A percentile compares a stretch with the other conserved stretches of the same genome.
phyloP scores from a whole-genome alignment of 305 asterid species.

The Plantago coronopus region DNA sequence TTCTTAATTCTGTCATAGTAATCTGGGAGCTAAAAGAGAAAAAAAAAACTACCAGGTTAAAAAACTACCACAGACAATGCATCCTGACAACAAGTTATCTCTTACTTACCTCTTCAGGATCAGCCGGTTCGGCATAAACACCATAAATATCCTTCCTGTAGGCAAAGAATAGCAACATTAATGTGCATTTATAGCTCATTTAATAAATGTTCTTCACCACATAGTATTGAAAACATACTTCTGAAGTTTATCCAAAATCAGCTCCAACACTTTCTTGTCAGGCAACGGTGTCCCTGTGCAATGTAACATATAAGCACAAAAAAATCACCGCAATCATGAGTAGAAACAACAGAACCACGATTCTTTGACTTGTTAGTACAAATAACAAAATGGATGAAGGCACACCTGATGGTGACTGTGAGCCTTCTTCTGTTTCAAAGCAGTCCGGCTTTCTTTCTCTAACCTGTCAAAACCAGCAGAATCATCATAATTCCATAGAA shows the following conservation, averaged over 20 bases:
- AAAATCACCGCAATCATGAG: conserved; percentile 18
- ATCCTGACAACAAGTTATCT: conserved; percentile 12
- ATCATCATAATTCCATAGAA: conserved; percentile 26
- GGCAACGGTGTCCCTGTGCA: conserved; percentile 81
- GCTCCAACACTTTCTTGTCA: conserved; percentile 74
- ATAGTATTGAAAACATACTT: conserved; percentile 47
- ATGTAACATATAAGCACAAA: conserved; percentile 17
- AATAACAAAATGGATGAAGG: conserved; percentile 9
- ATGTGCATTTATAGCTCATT: conserved; percentile 16
- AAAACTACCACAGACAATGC: conserved; percentile 16
- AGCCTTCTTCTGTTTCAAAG: conserved; percentile 44
- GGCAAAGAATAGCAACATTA: conserved; percentile 25
- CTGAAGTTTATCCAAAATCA: conserved; percentile 91
- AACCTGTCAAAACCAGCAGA: conserved; percentile 59
- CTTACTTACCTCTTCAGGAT: conserved; percentile 97
- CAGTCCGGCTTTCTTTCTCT: conserved; percentile 43
- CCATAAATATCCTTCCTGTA: conserved; percentile 94
- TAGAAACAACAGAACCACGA: conserved; percentile 10
- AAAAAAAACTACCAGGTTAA: conserved; percentile 21
- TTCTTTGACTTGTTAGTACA: not conserved
- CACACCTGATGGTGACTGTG: conserved; percentile 65
- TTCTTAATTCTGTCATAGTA: conserved; percentile 79
- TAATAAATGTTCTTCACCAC: not conserved
- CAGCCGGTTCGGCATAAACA: conserved; percentile 95
- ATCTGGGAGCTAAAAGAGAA: conserved; percentile 85